phyloP scores from a whole-genome alignment of 495 filamentous ascomycete species.

The Penicillium alfredii region DNA sequence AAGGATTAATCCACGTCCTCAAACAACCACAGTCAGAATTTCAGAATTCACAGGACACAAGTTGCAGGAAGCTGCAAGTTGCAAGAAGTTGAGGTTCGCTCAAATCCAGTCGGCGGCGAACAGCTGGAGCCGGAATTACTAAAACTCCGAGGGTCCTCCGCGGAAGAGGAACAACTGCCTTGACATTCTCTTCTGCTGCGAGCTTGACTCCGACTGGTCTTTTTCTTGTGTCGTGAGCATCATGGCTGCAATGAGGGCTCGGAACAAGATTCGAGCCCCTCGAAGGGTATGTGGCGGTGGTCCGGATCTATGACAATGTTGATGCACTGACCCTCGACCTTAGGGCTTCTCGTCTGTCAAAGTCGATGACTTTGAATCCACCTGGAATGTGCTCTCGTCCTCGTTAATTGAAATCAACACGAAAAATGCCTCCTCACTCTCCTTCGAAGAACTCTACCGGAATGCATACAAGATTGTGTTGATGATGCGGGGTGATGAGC shows the following conservation, averaged over 20 bases:
- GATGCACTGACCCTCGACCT: constrained; percentile 10
- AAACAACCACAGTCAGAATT: no score
- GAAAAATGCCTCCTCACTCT: constrained; percentile 82
- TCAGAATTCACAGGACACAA: no score
- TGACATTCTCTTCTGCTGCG: no score
- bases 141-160: no score
- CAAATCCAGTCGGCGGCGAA: no score
- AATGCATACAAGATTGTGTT: constrained; percentile 95
- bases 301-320: neutral
- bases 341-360: constrained; percentile 52
- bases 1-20: no score
- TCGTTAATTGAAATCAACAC: constrained; percentile 83
- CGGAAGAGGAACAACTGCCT: neutral
- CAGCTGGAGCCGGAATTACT: no score
- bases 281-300: constrained; percentile 53
- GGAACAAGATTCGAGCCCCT: constrained; percentile 67
- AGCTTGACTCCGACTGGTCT: no score
- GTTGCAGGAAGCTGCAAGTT: no score
- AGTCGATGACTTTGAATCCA: constrained; percentile 69
- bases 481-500: constrained; percentile 73
- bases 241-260: constrained; percentile 60
- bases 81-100: no score
- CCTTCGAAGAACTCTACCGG: constrained; percentile 94
- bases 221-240: constrained; percentile 12
- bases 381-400: constrained; percentile 67